Evolutionary conservation across 306 rosid species (phyloP), one percentile per base, ranked within the genome.

Genomic region (Cucumis cinereus): DNA sequence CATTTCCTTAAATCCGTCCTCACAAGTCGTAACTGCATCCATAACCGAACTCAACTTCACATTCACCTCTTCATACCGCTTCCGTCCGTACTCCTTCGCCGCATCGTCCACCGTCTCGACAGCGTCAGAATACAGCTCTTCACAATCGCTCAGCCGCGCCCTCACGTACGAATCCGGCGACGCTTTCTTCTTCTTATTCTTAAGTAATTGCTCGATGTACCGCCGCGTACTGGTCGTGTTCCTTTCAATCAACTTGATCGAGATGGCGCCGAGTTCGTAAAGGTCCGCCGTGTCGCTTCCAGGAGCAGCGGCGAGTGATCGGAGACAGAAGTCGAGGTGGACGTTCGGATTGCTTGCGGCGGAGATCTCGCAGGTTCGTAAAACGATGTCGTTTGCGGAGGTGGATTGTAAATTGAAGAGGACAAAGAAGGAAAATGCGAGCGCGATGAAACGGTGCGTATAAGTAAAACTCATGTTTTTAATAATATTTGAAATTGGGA

Each of bases 21-120:
- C 96, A 40, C 98, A 92, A 1, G 96, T 92, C 0, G 89, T 80
- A 0, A 89, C 60, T 38, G 89, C 86, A 57, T 87, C 96, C 56
- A 80, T 20, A 17, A 87, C 84, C 0, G 90, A 87, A 17, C 92
- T 87, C 45, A 89, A 36, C 10, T 76, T 78, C 7, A 89, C 47
- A 16, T 87, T 87, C 35, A 77, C 89, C 22, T 87, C 89, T 0
- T 7, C 80, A 55, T 87, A 89, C 14, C 73, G 89, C 64, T 82
- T 87, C 5, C 53, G 43, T 77, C 41, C 84, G 82, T 81, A 92
- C 36, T 80, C 84, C 77, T 60, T 81, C 54, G 72, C 60, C 45
- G 87, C 84, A 13, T 80, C 83, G 75, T 80, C 77, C 58, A 89
- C 17, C 53, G 89, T 79, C 12, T 67, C n/a, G 9, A 64, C 30